phyloP scores from a whole-genome alignment of 441 rosid genomes.

The Gossypium laxum region DNA sequence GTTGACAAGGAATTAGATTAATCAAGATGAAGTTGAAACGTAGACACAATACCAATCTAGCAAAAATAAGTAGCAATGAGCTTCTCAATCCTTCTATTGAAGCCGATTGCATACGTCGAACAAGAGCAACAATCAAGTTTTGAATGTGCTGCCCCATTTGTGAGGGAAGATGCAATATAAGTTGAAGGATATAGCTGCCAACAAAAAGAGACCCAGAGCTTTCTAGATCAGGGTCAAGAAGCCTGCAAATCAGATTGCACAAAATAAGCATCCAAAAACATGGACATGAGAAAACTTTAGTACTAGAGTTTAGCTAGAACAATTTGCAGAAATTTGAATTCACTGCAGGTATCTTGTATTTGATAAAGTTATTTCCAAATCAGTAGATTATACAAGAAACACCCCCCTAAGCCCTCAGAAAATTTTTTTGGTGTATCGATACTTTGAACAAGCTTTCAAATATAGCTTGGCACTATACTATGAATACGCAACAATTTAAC shows the following conservation, averaged over 20 bases:
- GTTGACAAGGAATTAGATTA: neutral
- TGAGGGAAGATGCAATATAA: slow-evolving; percentile 76
- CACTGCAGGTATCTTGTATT: neutral
- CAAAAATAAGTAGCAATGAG: slow-evolving; percentile 76
- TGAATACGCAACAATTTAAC: neutral
- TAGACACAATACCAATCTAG: slow-evolving; percentile 60
- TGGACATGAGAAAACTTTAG: neutral
- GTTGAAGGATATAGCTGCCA: slow-evolving; percentile 80
- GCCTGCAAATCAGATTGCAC: slow-evolving; percentile 40
- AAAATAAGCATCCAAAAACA: slow-evolving; percentile 18
- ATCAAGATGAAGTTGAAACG: neutral
- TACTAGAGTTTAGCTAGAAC: neutral
- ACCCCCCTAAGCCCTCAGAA: neutral
- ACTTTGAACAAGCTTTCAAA: neutral
- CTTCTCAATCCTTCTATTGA: slow-evolving; percentile 61
- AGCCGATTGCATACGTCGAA: slow-evolving; percentile 79
- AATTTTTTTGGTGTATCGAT: neutral
- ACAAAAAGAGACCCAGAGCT: slow-evolving; percentile 94
- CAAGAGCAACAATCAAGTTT: slow-evolving; percentile 72
- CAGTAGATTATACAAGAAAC: neutral
- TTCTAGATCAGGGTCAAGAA: slow-evolving; percentile 77
- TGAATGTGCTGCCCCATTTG: slow-evolving; percentile 78
- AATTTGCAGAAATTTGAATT: neutral
- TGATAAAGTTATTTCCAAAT: neutral
- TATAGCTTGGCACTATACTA: neutral